These are phyloP conservation scores for Hypsizygus ulmarius DNA, from an alignment of 1,284 basidiomycete species.

Conservation along the genomic window DNA sequence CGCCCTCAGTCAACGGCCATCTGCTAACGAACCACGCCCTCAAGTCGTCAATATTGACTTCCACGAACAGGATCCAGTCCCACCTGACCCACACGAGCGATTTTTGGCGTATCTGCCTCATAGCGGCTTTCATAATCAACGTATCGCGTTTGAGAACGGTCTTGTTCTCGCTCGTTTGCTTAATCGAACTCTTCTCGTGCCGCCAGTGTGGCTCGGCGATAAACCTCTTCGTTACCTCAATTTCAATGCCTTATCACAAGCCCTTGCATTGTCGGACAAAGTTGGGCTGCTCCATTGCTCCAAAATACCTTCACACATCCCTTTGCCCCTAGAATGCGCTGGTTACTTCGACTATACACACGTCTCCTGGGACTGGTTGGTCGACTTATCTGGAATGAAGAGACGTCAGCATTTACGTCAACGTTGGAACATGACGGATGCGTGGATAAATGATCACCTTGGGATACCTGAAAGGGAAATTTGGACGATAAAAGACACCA, in stretches of 20 bases:
- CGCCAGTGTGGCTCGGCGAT: slow-evolving; percentile 64
- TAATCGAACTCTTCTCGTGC: slow-evolving; percentile 73
- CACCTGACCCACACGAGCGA: slow-evolving; percentile 28
- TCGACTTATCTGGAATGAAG: slow-evolving; percentile 45
- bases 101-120: slow-evolving; percentile 72
- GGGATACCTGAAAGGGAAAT: slow-evolving; percentile 40
- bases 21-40: slow-evolving; percentile 25
- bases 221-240: slow-evolving; percentile 61
- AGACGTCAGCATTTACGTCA: slow-evolving; percentile 40
- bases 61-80: slow-evolving; percentile 1
- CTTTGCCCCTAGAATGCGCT: slow-evolving; percentile 53
- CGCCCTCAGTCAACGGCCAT: slow-evolving; percentile 17
- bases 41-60: slow-evolving; percentile 30
- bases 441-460: slow-evolving; percentile 47
- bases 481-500: slow-evolving; percentile 48
- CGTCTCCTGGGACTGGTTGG: slow-evolving; percentile 68
- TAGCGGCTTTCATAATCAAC: slow-evolving; percentile 81
- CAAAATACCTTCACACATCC: slow-evolving; percentile 26
- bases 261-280: slow-evolving; percentile 50
- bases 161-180: slow-evolving; percentile 64
- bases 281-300: slow-evolving; percentile 53
- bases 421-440: slow-evolving; percentile 46
- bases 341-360: slow-evolving; percentile 58
- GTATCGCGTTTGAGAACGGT: slow-evolving; percentile 80
- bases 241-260: slow-evolving; percentile 53